Conservation (phyloP, 768 basidiomycete species). For the Tulasnella sp. region DNA sequence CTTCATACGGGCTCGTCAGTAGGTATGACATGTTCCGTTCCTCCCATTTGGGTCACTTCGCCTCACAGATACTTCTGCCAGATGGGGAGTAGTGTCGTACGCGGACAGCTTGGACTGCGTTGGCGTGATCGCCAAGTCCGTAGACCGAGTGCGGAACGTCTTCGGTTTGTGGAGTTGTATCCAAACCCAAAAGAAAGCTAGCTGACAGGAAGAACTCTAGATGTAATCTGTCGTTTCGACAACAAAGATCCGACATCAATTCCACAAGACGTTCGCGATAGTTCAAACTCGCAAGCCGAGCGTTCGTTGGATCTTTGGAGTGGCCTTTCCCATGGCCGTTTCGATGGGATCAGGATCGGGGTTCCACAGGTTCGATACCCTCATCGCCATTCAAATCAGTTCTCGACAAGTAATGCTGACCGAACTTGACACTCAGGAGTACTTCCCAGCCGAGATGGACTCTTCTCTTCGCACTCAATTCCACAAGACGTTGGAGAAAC, state of each 20-base stretch:
- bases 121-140: conserved; percentile 60
- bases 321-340: neutral
- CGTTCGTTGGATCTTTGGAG: neutral
- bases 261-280: conserved; percentile 32
- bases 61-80: conserved; percentile 28
- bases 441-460: conserved; percentile 65
- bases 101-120: conserved; percentile 95
- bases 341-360: conserved; percentile 60
- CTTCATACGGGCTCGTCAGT: conserved; percentile 87
- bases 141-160: conserved; percentile 43
- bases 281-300: neutral
- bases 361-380: conserved; percentile 54
- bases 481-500: conserved; percentile 38
- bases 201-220: conserved; percentile 26
- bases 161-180: conserved; percentile 48
- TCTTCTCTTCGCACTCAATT: conserved; percentile 39
- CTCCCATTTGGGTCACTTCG: neutral
- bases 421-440: conserved; percentile 44
- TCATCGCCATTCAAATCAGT: conserved; percentile 9
- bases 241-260: conserved; percentile 67
- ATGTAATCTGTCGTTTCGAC: conserved; percentile 51
- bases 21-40: conserved; percentile 40
- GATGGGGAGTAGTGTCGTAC: conserved; percentile 87
- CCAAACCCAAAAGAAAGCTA: neutral
- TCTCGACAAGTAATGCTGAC: no score